A percentile compares a stretch with the other conserved stretches of the same genome.
These are phyloP conservation scores for Penicillium coffeae DNA, from an alignment of 495 filamentous ascomycete genomes.

Conservation along the genomic window DNA sequence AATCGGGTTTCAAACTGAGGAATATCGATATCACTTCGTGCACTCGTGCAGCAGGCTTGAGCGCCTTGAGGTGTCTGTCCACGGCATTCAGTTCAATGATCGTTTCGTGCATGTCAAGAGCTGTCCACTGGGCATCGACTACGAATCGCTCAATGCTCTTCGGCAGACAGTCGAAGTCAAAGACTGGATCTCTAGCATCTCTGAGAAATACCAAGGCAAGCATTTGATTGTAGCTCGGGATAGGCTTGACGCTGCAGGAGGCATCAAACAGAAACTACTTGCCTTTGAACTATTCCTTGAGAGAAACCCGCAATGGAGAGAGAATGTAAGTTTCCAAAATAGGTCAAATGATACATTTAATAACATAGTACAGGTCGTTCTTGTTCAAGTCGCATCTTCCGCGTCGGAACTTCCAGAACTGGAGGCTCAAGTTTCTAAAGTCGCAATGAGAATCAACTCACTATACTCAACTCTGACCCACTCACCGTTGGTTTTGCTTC, in stretches of 20 bases:
- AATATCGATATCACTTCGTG: constrained; percentile 88
- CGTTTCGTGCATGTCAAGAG: constrained; percentile 74
- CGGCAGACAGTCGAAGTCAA: constrained; percentile 64
- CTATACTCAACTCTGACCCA: constrained; percentile 76
- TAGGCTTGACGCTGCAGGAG: constrained; percentile 80
- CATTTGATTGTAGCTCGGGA: constrained; percentile 82
- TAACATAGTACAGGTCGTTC: constrained; percentile 51
- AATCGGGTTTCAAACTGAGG: constrained; percentile 85
- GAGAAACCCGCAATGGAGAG: constrained; percentile 76
- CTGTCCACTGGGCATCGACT: constrained; percentile 54
- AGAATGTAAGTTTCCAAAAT: constrained; percentile 47
- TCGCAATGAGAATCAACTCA: constrained; percentile 83
- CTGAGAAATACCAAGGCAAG: constrained; percentile 70
- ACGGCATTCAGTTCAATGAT: constrained; percentile 76
- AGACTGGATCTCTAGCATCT: constrained; percentile 68
- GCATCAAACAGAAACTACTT: constrained; percentile 80
- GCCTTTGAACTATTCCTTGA: constrained; percentile 86
- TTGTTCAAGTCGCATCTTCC: constrained; percentile 83
- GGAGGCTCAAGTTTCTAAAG: constrained; percentile 75
- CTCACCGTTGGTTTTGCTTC: constrained; percentile 80
- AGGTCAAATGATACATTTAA: neutral
- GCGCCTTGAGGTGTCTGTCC: constrained; percentile 69
- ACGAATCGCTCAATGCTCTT: constrained; percentile 58
- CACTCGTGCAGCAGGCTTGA: constrained; percentile 85
- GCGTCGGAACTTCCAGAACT: constrained; percentile 74